Conservation (phyloP, 495 filamentous ascomycete genomes). For the Corynascus novoguineensis region DNA sequence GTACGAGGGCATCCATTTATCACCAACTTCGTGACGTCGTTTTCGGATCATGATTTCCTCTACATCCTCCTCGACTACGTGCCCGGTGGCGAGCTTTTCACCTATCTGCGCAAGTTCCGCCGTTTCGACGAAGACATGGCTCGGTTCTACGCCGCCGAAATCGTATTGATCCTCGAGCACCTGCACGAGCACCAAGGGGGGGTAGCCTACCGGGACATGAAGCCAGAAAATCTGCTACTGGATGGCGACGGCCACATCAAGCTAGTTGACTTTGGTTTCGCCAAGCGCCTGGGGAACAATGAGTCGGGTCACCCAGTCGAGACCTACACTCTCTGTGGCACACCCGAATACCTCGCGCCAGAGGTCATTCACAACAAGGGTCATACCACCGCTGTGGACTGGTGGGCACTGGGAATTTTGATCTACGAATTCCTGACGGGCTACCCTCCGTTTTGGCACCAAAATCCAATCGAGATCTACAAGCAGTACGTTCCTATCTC, state of each 20-base stretch:
- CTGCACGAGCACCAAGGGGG: constrained; percentile 78
- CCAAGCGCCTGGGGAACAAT: constrained; percentile 64
- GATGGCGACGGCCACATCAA: constrained; percentile 92
- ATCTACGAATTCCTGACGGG: constrained; percentile 96
- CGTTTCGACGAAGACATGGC: constrained; percentile 82
- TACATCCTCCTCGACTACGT: constrained; percentile 93
- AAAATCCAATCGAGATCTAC: constrained; percentile 94
- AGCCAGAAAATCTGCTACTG: constrained; percentile 92
- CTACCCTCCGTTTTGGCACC: constrained; percentile 95
- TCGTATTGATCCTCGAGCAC: constrained; percentile 85
- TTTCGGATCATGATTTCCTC: constrained; percentile 80
- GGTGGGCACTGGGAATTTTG: constrained; percentile 96
- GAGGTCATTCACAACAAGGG: constrained; percentile 96
- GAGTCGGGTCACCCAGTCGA: constrained; percentile 53
- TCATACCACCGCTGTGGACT: constrained; percentile 95
- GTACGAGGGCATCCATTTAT: constrained; percentile 94
- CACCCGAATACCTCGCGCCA: constrained; percentile 92
- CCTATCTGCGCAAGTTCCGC: constrained; percentile 77
- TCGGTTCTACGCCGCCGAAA: constrained; percentile 93
- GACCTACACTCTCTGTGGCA: constrained; percentile 95
- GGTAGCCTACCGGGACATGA: constrained; percentile 90
- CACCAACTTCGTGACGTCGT: constrained; percentile 82
- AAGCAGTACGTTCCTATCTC: constrained; percentile 57
- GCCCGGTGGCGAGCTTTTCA: constrained; percentile 93
- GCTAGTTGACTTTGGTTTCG: constrained; percentile 97